Percentiles rank a stretch among this genome's conserved stretches.
phyloP scores from a whole-genome alignment of 257 asterid species.

The Lavandula angustifolia region DNA sequence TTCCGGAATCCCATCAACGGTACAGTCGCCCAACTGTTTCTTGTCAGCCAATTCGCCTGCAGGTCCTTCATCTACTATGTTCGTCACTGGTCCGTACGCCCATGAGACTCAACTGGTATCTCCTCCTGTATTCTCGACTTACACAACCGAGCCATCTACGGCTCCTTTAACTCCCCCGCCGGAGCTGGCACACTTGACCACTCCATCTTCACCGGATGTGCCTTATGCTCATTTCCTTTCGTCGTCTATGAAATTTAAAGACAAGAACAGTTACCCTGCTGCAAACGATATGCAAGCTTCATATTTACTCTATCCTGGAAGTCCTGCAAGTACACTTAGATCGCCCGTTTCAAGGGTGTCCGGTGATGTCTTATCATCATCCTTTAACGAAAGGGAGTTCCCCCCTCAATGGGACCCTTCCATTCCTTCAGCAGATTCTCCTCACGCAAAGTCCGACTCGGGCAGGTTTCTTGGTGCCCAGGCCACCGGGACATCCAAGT shows the following conservation, averaged over 20 bases:
- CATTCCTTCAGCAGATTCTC: conserved; percentile 39
- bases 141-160: conserved; percentile 73
- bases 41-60: conserved; percentile 55
- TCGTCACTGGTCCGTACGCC: conserved; percentile 67
- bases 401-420: conserved; percentile 43
- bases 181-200: conserved; percentile 63
- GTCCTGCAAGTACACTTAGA: conserved; percentile 55
- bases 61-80: conserved; percentile 57
- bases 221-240: conserved; percentile 69
- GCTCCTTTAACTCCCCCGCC: conserved; percentile 78
- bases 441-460: conserved; percentile 53
- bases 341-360: conserved; percentile 46
- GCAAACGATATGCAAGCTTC: conserved; percentile 46
- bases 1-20: conserved; percentile 56
- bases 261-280: conserved; percentile 30
- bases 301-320: conserved; percentile 54
- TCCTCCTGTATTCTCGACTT: conserved; percentile 70
- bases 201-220: conserved; percentile 78
- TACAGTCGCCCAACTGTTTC: conserved; percentile 58
- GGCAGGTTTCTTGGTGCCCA: conserved; percentile 51
- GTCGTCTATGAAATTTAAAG: conserved; percentile 43
- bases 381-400: conserved; percentile 45
- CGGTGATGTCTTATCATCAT: conserved; percentile 41
- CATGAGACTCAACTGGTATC: conserved; percentile 69
- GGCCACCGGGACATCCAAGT: conserved; percentile 46